phyloP scores from a whole-genome alignment of 345 rosid genomes.

The Excoecaria cochinchinensis region DNA sequence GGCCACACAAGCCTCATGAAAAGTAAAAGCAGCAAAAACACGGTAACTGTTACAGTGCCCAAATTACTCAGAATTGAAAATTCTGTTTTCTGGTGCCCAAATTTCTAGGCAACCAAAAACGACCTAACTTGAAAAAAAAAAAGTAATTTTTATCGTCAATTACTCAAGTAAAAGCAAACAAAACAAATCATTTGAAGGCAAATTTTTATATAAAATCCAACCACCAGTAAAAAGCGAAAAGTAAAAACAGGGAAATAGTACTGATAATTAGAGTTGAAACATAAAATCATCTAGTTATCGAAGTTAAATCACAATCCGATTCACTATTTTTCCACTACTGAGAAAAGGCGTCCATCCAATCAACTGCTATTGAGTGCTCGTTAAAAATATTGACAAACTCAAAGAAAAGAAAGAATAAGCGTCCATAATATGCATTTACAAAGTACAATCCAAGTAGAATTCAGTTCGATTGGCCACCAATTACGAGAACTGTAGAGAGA shows the following conservation, averaged over 20 bases:
- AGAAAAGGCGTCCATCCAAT: slow-evolving; percentile 1
- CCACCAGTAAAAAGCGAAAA: background rate
- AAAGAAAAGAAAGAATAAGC: background rate
- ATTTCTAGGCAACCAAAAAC: background rate
- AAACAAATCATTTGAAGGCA: background rate
- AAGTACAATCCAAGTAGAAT: background rate
- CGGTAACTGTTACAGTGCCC: background rate
- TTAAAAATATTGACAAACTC: slow-evolving; percentile 8
- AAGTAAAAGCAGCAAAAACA: background rate
- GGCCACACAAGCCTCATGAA: background rate
- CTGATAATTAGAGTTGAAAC: background rate
- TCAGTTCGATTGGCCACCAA: slow-evolving; percentile 27
- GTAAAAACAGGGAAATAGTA: background rate
- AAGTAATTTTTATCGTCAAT: background rate
- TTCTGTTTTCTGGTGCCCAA: background rate
- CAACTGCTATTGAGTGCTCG: slow-evolving; percentile 6
- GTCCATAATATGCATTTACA: slow-evolving; percentile 2
- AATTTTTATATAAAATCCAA: too few relatives aligned
- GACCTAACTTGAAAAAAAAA: background rate
- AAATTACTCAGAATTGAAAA: background rate
- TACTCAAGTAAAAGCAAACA: background rate
- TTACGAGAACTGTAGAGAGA: background rate
- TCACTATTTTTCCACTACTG: background rate
- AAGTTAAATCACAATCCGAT: slow-evolving; percentile 2
- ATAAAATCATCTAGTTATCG: background rate